Percentiles rank a stretch among this genome's conserved stretches.
Conservation (phyloP, 805 yeast species). For the Priceomyces medius region DNA sequence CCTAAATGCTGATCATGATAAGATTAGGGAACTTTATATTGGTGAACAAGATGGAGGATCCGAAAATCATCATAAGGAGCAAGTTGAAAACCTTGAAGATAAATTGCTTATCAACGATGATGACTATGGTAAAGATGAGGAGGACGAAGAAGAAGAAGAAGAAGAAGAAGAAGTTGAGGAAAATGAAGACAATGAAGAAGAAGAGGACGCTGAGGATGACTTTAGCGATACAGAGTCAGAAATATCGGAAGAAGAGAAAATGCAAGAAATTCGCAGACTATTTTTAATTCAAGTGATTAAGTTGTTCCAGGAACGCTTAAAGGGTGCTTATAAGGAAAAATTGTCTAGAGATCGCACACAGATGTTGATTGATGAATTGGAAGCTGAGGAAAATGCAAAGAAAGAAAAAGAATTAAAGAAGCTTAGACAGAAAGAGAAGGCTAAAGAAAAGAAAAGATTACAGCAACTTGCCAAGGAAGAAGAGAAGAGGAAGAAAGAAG, state of each 20-base stretch:
- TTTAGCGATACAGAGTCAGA: conserved; percentile 34
- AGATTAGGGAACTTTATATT: background rate
- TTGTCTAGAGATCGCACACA: conserved; percentile 73
- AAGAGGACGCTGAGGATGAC: conserved; percentile 44
- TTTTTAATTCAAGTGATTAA: conserved; percentile 79
- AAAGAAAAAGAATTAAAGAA: conserved; percentile 67
- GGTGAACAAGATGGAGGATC: conserved; percentile 11
- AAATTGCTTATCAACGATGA: conserved; percentile 28
- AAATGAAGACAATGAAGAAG: conserved; percentile 33
- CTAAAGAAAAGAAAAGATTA: conserved; percentile 64
- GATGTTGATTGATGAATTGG: conserved; percentile 63
- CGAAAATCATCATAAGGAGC: background rate
- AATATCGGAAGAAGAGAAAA: conserved; percentile 54
- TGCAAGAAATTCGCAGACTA: conserved; percentile 77
- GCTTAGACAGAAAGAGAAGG: conserved; percentile 62
- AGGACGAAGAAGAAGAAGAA: conserved; percentile 28
- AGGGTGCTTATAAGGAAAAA: conserved; percentile 75
- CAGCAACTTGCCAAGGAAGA: conserved; percentile 65
- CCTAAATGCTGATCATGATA: background rate
- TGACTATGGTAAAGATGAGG: conserved; percentile 1
- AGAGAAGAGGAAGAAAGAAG: conserved; percentile 55
- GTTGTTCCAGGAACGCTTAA: conserved; percentile 68
- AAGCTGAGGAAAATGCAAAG: conserved; percentile 64
- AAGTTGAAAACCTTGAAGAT: conserved; percentile 21
- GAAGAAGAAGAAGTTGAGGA: conserved; percentile 26